Evolutionary conservation across 768 basidiomycete genomes (phyloP).

Genomic region (Lentinula guzmanii): DNA sequence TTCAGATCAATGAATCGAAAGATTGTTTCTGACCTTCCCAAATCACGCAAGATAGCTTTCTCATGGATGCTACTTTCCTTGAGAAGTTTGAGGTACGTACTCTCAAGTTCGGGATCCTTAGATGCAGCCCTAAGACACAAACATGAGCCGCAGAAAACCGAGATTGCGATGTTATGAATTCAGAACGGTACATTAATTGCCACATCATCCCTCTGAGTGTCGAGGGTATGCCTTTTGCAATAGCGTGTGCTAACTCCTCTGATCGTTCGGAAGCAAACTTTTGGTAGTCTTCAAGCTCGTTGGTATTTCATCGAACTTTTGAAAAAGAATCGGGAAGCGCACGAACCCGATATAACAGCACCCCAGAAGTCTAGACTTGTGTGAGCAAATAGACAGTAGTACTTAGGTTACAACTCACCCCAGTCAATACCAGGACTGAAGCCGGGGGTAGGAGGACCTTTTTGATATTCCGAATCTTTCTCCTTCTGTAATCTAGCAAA

Average conservation of each 20-base stretch:
- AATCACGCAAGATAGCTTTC: slow-evolving; percentile 89
- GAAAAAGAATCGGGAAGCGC: slow-evolving; percentile 1
- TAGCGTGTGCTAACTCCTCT: slow-evolving; percentile 78
- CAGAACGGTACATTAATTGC: slow-evolving; percentile 75
- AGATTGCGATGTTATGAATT: background rate
- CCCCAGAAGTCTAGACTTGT: slow-evolving; percentile 83
- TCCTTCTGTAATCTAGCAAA: slow-evolving; percentile 64
- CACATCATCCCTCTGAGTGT: slow-evolving; percentile 92
- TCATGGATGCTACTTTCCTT: slow-evolving; percentile 87
- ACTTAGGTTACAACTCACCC: slow-evolving; percentile 37
- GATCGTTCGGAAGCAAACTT: slow-evolving; percentile 75
- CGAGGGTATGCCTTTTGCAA: slow-evolving; percentile 86
- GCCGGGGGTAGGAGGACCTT: slow-evolving; percentile 22
- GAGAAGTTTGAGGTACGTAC: slow-evolving; percentile 71
- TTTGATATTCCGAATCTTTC: slow-evolving; percentile 29
- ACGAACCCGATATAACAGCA: slow-evolving; percentile 76
- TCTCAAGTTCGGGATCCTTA: slow-evolving; percentile 84
- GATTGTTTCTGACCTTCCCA: slow-evolving; percentile 58
- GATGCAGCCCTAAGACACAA: slow-evolving; percentile 70
- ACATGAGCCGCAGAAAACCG: slow-evolving; percentile 5
- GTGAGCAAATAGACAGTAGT: background rate
- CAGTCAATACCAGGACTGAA: slow-evolving; percentile 51
- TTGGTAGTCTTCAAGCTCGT: slow-evolving; percentile 64
- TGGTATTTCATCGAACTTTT: slow-evolving; percentile 3
- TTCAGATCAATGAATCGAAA: slow-evolving; percentile 7